A percentile compares a stretch with the other conserved stretches of the same genome.
phyloP scores from a whole-genome alignment of 2,329 filamentous ascomycete species.

The Colletotrichum nymphaeae region DNA sequence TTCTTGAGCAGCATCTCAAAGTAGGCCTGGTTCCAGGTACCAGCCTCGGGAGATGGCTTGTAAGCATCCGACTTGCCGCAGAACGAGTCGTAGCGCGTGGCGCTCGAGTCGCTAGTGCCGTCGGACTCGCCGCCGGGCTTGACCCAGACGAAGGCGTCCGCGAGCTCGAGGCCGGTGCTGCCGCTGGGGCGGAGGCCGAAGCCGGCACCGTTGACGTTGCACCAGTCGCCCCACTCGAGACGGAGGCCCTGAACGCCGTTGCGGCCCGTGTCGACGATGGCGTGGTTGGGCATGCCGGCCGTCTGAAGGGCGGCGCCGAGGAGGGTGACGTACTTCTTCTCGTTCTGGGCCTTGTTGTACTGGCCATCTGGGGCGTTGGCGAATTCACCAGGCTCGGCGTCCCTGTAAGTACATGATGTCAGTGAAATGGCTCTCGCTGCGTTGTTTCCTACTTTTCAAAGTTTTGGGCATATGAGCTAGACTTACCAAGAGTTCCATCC shows the following conservation, averaged over 20 bases:
- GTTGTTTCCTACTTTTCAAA: background rate
- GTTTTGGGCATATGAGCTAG: background rate
- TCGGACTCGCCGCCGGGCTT: conserved; percentile 71
- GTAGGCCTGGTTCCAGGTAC: conserved; percentile 53
- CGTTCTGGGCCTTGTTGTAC: conserved; percentile 55
- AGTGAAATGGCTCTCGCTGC: background rate
- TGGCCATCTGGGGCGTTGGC: conserved; percentile 53
- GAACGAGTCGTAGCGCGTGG: conserved; percentile 50
- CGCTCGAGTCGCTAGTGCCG: conserved; percentile 50
- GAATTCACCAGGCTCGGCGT: conserved; percentile 51
- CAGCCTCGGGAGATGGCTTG: conserved; percentile 63
- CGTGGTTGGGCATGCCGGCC: conserved; percentile 55
- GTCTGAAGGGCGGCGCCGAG: conserved; percentile 50
- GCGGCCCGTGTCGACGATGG: conserved; percentile 55
- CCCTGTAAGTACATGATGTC: conserved; percentile 27
- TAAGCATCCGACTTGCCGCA: conserved; percentile 54
- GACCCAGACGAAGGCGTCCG: conserved; percentile 75
- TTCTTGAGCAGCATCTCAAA: conserved; percentile 42
- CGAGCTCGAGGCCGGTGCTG: conserved; percentile 64
- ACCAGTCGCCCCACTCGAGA: conserved; percentile 65
- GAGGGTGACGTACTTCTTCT: conserved; percentile 54
- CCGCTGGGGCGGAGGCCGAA: conserved; percentile 69
- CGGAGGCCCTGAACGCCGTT: conserved; percentile 55
- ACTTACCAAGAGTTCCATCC: conserved; percentile 53
- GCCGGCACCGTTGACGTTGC: conserved; percentile 70